Evolutionary conservation across 2,329 filamentous ascomycete species (phyloP), one percentile per base, ranked within the genome.

Genomic region (Trichoderma brevicompactum): DNA sequence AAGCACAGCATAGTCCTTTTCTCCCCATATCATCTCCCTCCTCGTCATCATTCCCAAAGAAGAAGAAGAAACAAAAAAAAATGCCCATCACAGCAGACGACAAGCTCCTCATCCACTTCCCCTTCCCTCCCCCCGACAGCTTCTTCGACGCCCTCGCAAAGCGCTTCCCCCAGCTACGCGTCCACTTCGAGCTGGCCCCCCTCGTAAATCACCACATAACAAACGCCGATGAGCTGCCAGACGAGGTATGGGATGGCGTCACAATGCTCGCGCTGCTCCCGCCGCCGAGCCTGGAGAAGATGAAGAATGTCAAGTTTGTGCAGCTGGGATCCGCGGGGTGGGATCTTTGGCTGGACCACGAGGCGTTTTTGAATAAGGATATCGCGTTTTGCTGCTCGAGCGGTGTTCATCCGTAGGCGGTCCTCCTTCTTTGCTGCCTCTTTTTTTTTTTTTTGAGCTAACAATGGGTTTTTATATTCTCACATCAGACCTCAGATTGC

Each of bases 261-360:
- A 82, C 80, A 0, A 68, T 82, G 44, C 65, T 81, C 73, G 23
- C 71, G 46, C 71, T 74, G 5, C 75, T 74, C 61, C 67, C 71
- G 34, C 73, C 78, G 5, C 76, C 78, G 1, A 72, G 70, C 0
- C 67, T 71, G 2, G 72, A 74, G 32, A 61, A 73, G 49, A 71
- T 81, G 40, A 69, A 72, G 8, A 72, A 75, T 2, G 72, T 82
- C 28, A 76, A 79, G 52, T 81, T 77, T 65, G 76, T 83, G n/a
- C 82, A 84, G 72, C 68, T 81, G 32, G 70, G 74, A 0, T 80
- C 78, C 0, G 78, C 81, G 1, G 82, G 82, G 1, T 77, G 77
- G 0, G 80, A 83, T 66, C 69, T 69, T 43, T 82, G 81, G 79
- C 65, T 75, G 5, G 69, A 70, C 0, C 74, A 79, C 58, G 70